phyloP scores from a whole-genome alignment of 345 rosid species.

The Jatropha curcas region DNA sequence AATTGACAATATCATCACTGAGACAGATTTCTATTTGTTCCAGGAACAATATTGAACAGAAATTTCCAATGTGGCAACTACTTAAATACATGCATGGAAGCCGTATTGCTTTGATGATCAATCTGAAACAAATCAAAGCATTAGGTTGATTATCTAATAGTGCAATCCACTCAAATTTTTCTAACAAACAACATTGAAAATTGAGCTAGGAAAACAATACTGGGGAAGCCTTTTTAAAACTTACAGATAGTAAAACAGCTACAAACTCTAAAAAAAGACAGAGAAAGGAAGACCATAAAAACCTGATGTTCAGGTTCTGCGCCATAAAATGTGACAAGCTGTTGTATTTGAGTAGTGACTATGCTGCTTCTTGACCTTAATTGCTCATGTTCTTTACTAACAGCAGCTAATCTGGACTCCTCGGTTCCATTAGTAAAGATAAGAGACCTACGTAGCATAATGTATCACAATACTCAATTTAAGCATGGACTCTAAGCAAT shows the following conservation, averaged over 20 bases:
- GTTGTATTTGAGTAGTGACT: conserved; percentile 85
- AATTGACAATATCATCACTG: not conserved
- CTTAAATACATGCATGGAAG: not conserved
- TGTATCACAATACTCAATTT: conserved; percentile 2
- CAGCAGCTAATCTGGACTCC: conserved; percentile 69
- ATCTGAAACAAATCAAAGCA: not conserved
- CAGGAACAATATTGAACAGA: not conserved
- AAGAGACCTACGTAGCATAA: conserved; percentile 67
- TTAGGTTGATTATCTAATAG: not conserved
- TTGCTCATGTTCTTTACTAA: conserved; percentile 86
- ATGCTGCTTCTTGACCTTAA: conserved; percentile 62
- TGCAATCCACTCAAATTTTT: no score
- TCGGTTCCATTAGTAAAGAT: conserved; percentile 84
- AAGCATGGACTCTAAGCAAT: not conserved
- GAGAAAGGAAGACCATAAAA: not conserved
- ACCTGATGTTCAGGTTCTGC: conserved; percentile 99
- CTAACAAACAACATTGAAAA: no score
- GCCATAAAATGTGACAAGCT: conserved; percentile 57
- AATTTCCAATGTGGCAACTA: not conserved
- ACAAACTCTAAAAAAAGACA: not conserved
- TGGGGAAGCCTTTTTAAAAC: not conserved
- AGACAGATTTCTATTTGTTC: not conserved
- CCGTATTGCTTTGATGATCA: no score
- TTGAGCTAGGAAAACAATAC: not conserved
- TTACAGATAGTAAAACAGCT: not conserved